A percentile compares a stretch with the other conserved stretches of the same genome.
phyloP scores from a whole-genome alignment of 306 rosid species.

The Sophora flavescens region DNA sequence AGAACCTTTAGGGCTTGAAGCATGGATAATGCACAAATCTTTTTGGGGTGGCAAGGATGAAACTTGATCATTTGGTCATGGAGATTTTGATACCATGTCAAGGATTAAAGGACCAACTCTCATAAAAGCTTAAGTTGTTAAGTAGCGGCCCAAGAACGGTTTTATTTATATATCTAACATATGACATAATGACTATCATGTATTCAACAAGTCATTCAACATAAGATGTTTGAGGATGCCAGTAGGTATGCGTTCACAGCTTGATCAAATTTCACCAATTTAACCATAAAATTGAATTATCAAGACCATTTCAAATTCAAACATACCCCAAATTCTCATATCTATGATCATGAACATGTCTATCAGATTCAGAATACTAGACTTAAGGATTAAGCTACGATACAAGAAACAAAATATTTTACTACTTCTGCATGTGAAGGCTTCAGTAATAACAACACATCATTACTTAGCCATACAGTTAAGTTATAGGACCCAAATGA shows the following conservation, averaged over 20 bases:
- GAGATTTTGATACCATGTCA: not conserved
- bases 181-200: not conserved
- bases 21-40: not conserved
- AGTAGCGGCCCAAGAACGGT: not conserved
- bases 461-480: slow-evolving; percentile 6
- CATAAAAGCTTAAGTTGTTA: not conserved
- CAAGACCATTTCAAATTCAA: not conserved
- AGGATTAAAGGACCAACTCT: not conserved
- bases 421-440: not conserved
- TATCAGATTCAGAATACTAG: not conserved
- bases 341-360: slow-evolving; percentile 1
- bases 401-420: slow-evolving; percentile 11
- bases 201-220: not conserved
- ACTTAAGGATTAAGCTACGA: too few species aligned
- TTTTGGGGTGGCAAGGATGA: not conserved
- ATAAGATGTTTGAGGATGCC: not conserved
- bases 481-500: not conserved
- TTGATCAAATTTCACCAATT: not conserved
- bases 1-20: not conserved
- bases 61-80: not conserved
- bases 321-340: not conserved
- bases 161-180: not conserved
- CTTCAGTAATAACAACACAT: slow-evolving; percentile 4
- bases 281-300: not conserved
- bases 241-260: not conserved